Base-by-base conservation (phyloP, 495 filamentous ascomycete genomes). In the Aspergillus nidulans region DNA sequence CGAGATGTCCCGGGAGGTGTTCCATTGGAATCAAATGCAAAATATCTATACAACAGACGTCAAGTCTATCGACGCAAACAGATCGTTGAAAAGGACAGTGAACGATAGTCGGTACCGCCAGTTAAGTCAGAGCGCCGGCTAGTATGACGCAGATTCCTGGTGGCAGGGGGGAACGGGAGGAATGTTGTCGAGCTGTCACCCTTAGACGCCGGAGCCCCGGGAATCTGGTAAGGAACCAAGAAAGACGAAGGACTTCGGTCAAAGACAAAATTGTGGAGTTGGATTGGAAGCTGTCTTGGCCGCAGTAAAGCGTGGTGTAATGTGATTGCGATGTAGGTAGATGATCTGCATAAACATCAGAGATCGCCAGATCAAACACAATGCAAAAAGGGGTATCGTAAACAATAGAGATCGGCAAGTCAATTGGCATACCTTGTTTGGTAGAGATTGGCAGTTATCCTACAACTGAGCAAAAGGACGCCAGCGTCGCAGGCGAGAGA, bases 11-110 rank as follows among this genome's bases (percentile, higher is more conserved):
- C 47, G 20, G 42, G 52, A 62, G 50, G 43, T 61, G 56, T 51
- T 69, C 73, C 75, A 77, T 77, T 64, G 66, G 62, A 62, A 44
- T 51, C 32, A 34, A 16, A 20, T 51, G 25, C 30, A 16, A 20
- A 7, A 18, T 49, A n/a, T 28, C 13, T 16, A 25, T 20, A 21
- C 4, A 4, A 20, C 24, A 41, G 23, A 39, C 15, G 24, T 52
- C 49, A 34, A 25, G 36, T 50, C 36, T 50, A 9, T 50, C 3
- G 40, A 18, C 1, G 15, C 15, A n/a, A 18, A 18, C 3, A 39
- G 8, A 16, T 12, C 4, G 36, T 8, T 39, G 18, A 50, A 21
- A 28, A 39, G 20, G 38, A 40, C 34, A 26, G 23, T 12, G 32
- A 28, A 18, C 23, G 48, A 50, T 50, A 28, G 36, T 13, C 19